Conservation (phyloP, 139 green algal genomes). For the Chlamydomonas sp. region DNA sequence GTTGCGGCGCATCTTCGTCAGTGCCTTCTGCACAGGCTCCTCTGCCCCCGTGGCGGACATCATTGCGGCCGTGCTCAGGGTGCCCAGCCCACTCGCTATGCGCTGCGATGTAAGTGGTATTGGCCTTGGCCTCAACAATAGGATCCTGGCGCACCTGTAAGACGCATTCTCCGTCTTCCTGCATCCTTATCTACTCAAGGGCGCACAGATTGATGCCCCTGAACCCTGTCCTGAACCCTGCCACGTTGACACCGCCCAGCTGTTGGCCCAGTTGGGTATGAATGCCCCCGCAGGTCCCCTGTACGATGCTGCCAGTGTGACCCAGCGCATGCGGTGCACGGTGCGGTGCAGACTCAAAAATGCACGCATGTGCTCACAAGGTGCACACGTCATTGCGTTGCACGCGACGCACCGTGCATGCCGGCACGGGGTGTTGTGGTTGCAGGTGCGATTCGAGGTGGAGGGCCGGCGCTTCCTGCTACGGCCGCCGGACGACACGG, state of each 20-base stretch:
- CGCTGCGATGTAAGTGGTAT: not conserved
- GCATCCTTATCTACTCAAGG: not conserved
- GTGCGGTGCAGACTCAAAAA: no score
- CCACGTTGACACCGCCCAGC: not conserved
- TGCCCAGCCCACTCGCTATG: constrained; percentile 1
- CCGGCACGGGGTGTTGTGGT: no score
- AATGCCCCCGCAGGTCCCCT: no score
- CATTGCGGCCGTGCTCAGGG: constrained; percentile 31
- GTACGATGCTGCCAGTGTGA: no score
- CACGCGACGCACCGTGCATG: not conserved
- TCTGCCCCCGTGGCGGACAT: constrained; percentile 37
- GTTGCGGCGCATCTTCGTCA: constrained; percentile 38
- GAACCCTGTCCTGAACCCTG: not conserved
- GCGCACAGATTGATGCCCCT: not conserved
- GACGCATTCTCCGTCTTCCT: not conserved
- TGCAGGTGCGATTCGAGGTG: constrained; percentile 43
- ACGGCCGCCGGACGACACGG: not conserved
- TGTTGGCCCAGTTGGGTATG: not conserved
- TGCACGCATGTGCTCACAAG: not conserved
- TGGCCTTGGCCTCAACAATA: not conserved
- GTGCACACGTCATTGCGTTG: not conserved
- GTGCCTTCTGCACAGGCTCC: constrained; percentile 44
- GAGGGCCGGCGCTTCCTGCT: constrained; percentile 12
- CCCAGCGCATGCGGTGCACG: no score
- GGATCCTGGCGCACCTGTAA: not conserved